Percentiles rank a stretch among this genome's conserved stretches.
Evolutionary conservation across 306 rosid species (phyloP).

Genomic region (Ceratonia siliqua): DNA sequence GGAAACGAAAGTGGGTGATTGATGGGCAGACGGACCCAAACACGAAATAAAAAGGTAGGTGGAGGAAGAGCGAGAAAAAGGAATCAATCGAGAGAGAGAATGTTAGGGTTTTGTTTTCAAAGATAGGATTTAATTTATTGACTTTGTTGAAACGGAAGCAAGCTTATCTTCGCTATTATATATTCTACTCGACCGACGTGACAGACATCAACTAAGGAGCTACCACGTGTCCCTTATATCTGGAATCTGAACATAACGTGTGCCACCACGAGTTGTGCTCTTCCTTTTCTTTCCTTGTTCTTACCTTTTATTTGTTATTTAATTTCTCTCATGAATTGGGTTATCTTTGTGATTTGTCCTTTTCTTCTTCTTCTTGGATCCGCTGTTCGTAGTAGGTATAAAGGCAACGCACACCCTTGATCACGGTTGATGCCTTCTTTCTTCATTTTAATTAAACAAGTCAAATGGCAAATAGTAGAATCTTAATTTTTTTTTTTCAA

Average conservation of each 20-base stretch:
- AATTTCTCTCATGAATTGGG: not conserved
- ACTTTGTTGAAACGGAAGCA: constrained; percentile 15
- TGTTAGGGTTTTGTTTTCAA: constrained; percentile 43
- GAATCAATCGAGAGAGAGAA: constrained; percentile 26
- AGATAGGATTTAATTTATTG: constrained; percentile 26
- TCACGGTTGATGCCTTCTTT: no score
- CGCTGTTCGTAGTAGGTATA: no score
- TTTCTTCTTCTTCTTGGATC: no score
- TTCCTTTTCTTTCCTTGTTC: no score
- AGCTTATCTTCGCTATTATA: constrained; percentile 17
- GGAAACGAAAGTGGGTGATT: constrained; percentile 28
- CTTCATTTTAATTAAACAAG: no score
- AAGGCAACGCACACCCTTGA: no score
- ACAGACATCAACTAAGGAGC: constrained; percentile 18
- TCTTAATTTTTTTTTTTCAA: no score
- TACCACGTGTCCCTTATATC: constrained; percentile 2
- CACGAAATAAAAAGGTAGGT: not conserved
- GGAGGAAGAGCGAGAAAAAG: constrained; percentile 38
- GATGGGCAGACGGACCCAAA: not conserved
- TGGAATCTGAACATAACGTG: not conserved
- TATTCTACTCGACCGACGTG: constrained; percentile 42
- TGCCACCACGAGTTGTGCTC: not conserved
- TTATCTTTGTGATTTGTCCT: no score
- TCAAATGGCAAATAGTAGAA: no score
- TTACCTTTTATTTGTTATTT: not conserved